phyloP scores from a whole-genome alignment of 176 grass and related monocot genomes.

The Cenchrus americanus region DNA sequence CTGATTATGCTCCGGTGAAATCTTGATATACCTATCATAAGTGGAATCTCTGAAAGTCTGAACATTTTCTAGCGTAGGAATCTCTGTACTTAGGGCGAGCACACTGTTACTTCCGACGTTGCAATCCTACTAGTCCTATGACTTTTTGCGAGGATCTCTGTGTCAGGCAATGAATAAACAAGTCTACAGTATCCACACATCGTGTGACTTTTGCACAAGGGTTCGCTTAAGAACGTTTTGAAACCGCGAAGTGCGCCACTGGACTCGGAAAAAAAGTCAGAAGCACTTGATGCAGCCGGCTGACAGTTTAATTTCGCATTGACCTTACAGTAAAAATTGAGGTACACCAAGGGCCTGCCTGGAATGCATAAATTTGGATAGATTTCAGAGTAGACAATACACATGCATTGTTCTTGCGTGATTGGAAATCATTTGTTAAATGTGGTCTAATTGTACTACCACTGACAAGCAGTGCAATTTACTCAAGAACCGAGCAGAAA shows the following conservation, averaged over 20 bases:
- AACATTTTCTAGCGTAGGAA: neutral
- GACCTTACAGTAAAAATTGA: constrained; percentile 13
- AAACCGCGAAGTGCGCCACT: constrained; percentile 28
- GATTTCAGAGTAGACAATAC: neutral
- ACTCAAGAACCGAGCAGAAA: constrained; percentile 47
- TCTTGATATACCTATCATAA: neutral
- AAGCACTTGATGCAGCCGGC: neutral
- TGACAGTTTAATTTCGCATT: constrained; percentile 1
- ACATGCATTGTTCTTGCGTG: neutral
- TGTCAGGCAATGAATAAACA: constrained; percentile 30
- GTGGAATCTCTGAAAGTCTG: neutral
- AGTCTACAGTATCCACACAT: constrained; percentile 9
- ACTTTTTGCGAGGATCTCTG: neutral
- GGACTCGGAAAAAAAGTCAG: constrained; percentile 33
- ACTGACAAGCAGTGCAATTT: constrained; percentile 53
- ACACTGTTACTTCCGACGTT: constrained; percentile 17
- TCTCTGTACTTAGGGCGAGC: neutral
- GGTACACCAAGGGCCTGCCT: neutral
- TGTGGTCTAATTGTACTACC: constrained; percentile 29
- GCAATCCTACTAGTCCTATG: neutral
- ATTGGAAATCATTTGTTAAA: neutral
- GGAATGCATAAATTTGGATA: neutral
- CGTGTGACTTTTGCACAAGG: constrained; percentile 23
- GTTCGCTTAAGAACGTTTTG: constrained; percentile 1
- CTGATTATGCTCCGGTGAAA: constrained; percentile 3